Percentiles rank a stretch among this genome's conserved stretches.
Evolutionary conservation across 2,329 filamentous ascomycete genomes (phyloP).

Genomic region (Fonsecaea monophora): DNA sequence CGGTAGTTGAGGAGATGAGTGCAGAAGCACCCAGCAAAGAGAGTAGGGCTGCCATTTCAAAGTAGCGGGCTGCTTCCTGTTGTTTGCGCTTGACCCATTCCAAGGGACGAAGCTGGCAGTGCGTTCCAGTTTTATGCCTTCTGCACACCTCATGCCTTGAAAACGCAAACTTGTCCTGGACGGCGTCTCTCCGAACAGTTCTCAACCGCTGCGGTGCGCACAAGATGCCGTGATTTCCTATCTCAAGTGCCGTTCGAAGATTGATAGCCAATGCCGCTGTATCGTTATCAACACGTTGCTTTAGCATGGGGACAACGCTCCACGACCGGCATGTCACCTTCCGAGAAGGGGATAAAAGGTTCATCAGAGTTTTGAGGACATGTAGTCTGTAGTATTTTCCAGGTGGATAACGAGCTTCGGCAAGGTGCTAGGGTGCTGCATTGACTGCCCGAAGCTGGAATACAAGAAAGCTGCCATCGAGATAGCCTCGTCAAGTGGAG

Average conservation of each 20-base stretch:
- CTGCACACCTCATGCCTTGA: background rate
- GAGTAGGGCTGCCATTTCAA: slow-evolving; percentile 21
- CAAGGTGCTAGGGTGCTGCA: background rate
- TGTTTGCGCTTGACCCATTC: background rate
- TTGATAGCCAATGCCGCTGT: slow-evolving; percentile 7
- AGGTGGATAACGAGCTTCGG: background rate
- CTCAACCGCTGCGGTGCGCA: background rate
- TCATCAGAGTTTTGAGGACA: background rate
- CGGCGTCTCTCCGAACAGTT: slow-evolving; percentile 1
- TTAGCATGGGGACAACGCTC: background rate
- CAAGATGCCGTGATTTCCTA: background rate
- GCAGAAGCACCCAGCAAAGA: slow-evolving; percentile 22
- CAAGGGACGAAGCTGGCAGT: background rate
- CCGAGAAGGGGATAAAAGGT: slow-evolving; percentile 8
- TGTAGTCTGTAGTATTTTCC: background rate
- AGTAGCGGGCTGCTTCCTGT: background rate
- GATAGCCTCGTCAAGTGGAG: slow-evolving; percentile 7
- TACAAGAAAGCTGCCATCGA: slow-evolving; percentile 2
- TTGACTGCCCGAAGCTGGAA: background rate
- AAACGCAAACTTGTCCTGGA: background rate
- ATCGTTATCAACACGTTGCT: slow-evolving; percentile 8
- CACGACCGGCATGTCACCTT: slow-evolving; percentile 10
- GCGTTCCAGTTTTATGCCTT: background rate
- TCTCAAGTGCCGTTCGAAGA: background rate
- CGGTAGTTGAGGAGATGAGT: slow-evolving; percentile 25